Base-by-base conservation (phyloP, 1,139 yeast species). In the Pneumocystis sp. region DNA sequence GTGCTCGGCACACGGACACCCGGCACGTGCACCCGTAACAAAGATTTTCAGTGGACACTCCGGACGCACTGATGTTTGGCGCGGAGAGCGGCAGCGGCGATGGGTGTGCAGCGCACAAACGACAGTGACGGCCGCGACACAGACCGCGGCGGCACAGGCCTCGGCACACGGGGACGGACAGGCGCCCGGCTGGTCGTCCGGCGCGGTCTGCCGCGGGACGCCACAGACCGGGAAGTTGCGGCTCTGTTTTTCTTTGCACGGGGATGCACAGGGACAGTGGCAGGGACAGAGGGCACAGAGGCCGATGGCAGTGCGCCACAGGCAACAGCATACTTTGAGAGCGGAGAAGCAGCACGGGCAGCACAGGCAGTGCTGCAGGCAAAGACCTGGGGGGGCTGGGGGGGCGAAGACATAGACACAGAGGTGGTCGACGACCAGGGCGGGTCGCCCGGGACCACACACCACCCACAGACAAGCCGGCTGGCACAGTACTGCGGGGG, bases 191-290 rank as follows among this genome's bases (percentile, higher is more conserved):
- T 50, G 17, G 34, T 50, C 37, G 59, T 65, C 21, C 25, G 42
- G 8, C 61, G 61, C 2, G 44, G 60, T 1, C 35, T 65, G 35
- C 66, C 66, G 6, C 42, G 35, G 19, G 66, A 65, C 34, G 17
- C 63, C 29, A 63, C 63, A 25, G 61, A 61, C 5, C 65, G 66
- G n/a, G 66, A 65, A 50, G 63, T 65, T 12, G 65, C 66, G 31
- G 66, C 64, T 2, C 44, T 65, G 12, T 65, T 65, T 37, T 50
- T 63, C 35, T 62, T 65, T 61, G 64, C 66, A n/a, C 63, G 63
- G 15, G 66, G 66, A 8, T 65, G 44, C 19, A 12, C 15, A 3
- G 19, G 44, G n/a, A 40, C 44, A 17, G 40, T 12, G 40, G 40
- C 2, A 37, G 40, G 40, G 15, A 37, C 40, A 37, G 40, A 10